Evolutionary conservation across 2,329 filamentous ascomycete species (phyloP).

Genomic region (Fusarium sp.): DNA sequence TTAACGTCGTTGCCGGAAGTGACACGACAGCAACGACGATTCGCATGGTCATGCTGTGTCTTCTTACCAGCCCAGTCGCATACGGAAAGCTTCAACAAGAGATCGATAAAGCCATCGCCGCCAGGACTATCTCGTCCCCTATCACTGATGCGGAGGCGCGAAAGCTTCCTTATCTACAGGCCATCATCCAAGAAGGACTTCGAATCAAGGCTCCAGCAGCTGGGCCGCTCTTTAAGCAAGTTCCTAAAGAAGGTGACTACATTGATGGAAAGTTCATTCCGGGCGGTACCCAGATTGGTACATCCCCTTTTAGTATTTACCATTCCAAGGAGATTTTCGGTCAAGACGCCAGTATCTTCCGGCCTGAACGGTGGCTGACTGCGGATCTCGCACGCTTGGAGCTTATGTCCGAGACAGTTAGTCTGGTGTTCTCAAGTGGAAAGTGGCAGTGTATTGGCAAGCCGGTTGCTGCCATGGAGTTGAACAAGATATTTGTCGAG

Average conservation of each 20-base stretch:
- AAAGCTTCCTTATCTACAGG: slow-evolving; percentile 61
- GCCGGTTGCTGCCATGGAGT: slow-evolving; percentile 54
- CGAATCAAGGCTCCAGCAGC: slow-evolving; percentile 60
- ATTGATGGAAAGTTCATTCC: slow-evolving; percentile 56
- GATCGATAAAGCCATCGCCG: slow-evolving; percentile 61
- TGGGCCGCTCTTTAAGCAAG: slow-evolving; percentile 53
- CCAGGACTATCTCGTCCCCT: slow-evolving; percentile 36
- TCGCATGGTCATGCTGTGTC: slow-evolving; percentile 63
- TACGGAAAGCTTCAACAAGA: slow-evolving; percentile 63
- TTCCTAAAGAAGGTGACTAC: slow-evolving; percentile 46
- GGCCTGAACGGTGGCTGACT: slow-evolving; percentile 56
- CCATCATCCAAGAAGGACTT: slow-evolving; percentile 63
- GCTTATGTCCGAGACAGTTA: slow-evolving; percentile 52
- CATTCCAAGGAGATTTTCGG: slow-evolving; percentile 52
- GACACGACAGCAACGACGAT: slow-evolving; percentile 55
- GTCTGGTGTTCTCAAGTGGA: slow-evolving; percentile 56
- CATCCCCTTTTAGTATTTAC: slow-evolving; percentile 51
- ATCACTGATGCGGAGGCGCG: slow-evolving; percentile 54
- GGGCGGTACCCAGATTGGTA: slow-evolving; percentile 49
- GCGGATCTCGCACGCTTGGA: slow-evolving; percentile 46
- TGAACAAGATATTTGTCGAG: slow-evolving; percentile 57
- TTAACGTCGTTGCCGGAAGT: slow-evolving; percentile 54
- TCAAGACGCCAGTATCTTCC: slow-evolving; percentile 50
- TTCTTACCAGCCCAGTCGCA: slow-evolving; percentile 63
- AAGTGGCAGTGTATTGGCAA: slow-evolving; percentile 56